These are phyloP conservation scores for Botrytis medusae DNA, from an alignment of 2,329 filamentous ascomycete genomes.

Conservation along the genomic window DNA sequence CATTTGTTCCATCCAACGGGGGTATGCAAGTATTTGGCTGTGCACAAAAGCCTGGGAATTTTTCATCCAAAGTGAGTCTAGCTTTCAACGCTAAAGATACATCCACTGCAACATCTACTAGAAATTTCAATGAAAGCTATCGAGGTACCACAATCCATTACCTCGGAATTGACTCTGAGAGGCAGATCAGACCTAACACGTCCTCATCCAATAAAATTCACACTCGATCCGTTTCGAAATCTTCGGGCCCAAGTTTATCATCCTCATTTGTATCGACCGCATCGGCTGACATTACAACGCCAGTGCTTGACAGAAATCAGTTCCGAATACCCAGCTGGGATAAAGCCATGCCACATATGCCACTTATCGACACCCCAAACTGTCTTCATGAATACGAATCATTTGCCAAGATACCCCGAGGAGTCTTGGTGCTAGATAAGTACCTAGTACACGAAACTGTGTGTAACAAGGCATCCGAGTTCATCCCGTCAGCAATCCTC, in stretches of 20 bases:
- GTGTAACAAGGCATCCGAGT: not conserved
- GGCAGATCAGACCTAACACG: too few species aligned
- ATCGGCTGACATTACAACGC: not conserved
- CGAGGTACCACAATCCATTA: not conserved
- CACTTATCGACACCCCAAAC: not conserved
- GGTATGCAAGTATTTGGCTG: not conserved
- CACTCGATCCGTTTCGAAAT: not conserved
- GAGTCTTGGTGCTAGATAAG: not conserved
- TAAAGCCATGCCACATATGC: not conserved
- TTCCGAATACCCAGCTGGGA: not conserved
- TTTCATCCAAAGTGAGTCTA: too few species aligned
- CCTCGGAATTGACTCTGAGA: not conserved
- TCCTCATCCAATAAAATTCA: not conserved
- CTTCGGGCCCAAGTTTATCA: not conserved
- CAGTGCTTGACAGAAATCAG: not conserved
- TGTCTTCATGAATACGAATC: not conserved
- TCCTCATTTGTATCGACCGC: not conserved
- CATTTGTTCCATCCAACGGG: not conserved
- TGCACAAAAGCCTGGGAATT: not conserved
- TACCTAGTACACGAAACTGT: not conserved
- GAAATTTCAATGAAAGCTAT: not conserved
- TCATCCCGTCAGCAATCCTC: constrained; percentile 18
- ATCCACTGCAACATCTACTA: not conserved
- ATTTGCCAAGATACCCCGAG: not conserved
- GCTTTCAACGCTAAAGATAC: not conserved